Evolutionary conservation across 768 basidiomycete species (phyloP).

Genomic region (Boletus fagicola): DNA sequence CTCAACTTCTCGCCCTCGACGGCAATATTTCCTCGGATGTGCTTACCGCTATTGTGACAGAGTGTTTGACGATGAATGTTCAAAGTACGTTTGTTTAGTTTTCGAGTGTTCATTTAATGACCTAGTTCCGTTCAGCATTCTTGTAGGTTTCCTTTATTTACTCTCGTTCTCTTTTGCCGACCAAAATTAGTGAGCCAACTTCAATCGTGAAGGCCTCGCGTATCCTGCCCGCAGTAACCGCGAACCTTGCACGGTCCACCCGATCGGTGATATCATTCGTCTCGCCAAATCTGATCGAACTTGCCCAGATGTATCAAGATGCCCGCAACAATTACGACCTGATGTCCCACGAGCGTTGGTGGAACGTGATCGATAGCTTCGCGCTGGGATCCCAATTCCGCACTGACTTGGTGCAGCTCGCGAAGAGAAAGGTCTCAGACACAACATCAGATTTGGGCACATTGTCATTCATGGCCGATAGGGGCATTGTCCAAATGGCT

Average conservation of each 20-base stretch:
- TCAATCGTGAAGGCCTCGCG: constrained; percentile 76
- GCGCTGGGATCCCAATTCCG: constrained; percentile 67
- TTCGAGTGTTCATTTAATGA: not conserved
- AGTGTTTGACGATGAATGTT: constrained; percentile 49
- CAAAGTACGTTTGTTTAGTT: constrained; percentile 44
- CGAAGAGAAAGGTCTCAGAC: constrained; percentile 45
- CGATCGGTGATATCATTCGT: constrained; percentile 61
- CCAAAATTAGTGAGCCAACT: constrained; percentile 77
- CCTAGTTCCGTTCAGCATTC: constrained; percentile 50
- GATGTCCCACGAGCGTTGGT: constrained; percentile 58
- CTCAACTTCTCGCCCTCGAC: constrained; percentile 67
- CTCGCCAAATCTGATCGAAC: constrained; percentile 85
- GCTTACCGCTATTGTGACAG: constrained; percentile 49
- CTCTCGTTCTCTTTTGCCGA: constrained; percentile 5
- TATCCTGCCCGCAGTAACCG: constrained; percentile 62
- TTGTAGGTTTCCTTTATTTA: constrained; percentile 50
- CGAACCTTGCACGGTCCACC: constrained; percentile 33
- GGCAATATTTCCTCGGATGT: constrained; percentile 64
- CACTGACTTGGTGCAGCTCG: constrained; percentile 59
- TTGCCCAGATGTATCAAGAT: constrained; percentile 55
- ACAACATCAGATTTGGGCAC: constrained; percentile 40
- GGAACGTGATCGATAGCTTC: constrained; percentile 62
- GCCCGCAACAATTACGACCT: constrained; percentile 48
- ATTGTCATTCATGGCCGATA: constrained; percentile 60
- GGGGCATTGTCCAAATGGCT: constrained; percentile 79